Conservation (phyloP, 768 basidiomycete genomes). For the Rhodotorula kratochvilovae region DNA sequence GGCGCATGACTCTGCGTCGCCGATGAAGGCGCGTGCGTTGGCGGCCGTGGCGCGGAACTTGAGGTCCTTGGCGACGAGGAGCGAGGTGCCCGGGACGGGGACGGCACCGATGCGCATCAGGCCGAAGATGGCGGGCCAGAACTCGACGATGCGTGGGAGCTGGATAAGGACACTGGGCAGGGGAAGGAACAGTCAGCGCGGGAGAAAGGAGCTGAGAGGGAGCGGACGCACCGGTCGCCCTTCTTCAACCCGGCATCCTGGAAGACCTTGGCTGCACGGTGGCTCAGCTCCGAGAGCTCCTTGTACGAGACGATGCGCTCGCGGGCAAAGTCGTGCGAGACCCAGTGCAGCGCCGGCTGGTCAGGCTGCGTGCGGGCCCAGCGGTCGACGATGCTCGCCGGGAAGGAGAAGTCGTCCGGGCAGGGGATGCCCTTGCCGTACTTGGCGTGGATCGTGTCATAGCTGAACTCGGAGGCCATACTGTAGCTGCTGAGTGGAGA, state of each 20-base stretch:
- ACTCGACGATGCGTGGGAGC: slow-evolving; percentile 19
- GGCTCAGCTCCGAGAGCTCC: slow-evolving; percentile 13
- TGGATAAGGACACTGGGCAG: slow-evolving; percentile 24
- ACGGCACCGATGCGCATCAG: slow-evolving; percentile 31
- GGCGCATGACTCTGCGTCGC: slow-evolving; percentile 9
- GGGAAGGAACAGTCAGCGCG: background rate
- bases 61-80: slow-evolving; percentile 38
- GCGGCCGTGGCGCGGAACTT: slow-evolving; percentile 21
- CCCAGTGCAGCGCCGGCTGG: slow-evolving; percentile 28
- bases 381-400: slow-evolving; percentile 17
- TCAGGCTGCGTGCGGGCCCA: slow-evolving; percentile 6
- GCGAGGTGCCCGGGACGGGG: slow-evolving; percentile 24
- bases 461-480: slow-evolving; percentile 18
- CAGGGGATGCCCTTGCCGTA: slow-evolving; percentile 28
- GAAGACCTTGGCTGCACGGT: slow-evolving; percentile 27
- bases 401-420: slow-evolving; percentile 33
- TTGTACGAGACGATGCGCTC: slow-evolving; percentile 27
- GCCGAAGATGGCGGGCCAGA: slow-evolving; percentile 26
- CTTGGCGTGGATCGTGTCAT: background rate
- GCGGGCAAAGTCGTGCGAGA: slow-evolving; percentile 9
- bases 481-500: too few relatives aligned
- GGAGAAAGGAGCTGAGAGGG: too few relatives aligned
- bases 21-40: slow-evolving; percentile 29
- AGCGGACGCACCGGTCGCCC: slow-evolving; percentile 29
- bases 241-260: slow-evolving; percentile 18